phyloP scores from a whole-genome alignment of 352 stramenopile genomes.

The Phytophthora pseudosyringae region DNA sequence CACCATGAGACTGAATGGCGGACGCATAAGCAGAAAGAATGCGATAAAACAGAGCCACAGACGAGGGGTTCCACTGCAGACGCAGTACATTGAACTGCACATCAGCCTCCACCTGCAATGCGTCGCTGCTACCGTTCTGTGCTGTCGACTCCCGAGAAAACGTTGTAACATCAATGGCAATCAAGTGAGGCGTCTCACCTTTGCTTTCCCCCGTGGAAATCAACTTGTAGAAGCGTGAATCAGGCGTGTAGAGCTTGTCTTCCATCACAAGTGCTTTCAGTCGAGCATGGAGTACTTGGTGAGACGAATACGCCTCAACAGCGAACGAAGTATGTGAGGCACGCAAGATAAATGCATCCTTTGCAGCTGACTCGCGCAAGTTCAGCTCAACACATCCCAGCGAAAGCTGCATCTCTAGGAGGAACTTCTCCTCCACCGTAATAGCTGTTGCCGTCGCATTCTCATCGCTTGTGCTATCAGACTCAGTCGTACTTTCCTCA shows the following conservation, averaged over 20 bases:
- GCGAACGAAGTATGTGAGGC: slow-evolving; percentile 58
- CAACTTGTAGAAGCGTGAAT: slow-evolving; percentile 67
- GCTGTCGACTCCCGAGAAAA: slow-evolving; percentile 33
- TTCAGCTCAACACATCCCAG: slow-evolving; percentile 63
- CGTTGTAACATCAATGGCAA: slow-evolving; percentile 56
- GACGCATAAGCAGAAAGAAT: slow-evolving; percentile 68
- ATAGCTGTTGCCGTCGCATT: neutral
- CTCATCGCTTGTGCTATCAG: slow-evolving; percentile 20
- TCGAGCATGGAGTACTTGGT: slow-evolving; percentile 56
- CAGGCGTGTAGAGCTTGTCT: slow-evolving; percentile 60
- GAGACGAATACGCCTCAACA: slow-evolving; percentile 48
- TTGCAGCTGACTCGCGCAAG: slow-evolving; percentile 49
- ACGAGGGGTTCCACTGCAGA: slow-evolving; percentile 88
- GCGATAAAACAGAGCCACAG: slow-evolving; percentile 75
- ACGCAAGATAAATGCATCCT: slow-evolving; percentile 62
- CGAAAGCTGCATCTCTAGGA: slow-evolving; percentile 56
- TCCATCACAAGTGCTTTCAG: slow-evolving; percentile 72
- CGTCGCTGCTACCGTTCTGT: neutral
- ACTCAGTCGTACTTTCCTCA: slow-evolving; percentile 24
- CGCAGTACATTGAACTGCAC: slow-evolving; percentile 75
- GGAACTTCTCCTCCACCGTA: slow-evolving; percentile 44
- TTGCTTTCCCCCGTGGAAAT: slow-evolving; percentile 58
- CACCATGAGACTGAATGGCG: slow-evolving; percentile 50
- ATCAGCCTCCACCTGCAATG: slow-evolving; percentile 54
- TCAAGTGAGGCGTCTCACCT: slow-evolving; percentile 42